These are phyloP conservation scores for Beta macrorhiza DNA, from an alignment of 179 eudicot genomes.

Conservation along the genomic window DNA sequence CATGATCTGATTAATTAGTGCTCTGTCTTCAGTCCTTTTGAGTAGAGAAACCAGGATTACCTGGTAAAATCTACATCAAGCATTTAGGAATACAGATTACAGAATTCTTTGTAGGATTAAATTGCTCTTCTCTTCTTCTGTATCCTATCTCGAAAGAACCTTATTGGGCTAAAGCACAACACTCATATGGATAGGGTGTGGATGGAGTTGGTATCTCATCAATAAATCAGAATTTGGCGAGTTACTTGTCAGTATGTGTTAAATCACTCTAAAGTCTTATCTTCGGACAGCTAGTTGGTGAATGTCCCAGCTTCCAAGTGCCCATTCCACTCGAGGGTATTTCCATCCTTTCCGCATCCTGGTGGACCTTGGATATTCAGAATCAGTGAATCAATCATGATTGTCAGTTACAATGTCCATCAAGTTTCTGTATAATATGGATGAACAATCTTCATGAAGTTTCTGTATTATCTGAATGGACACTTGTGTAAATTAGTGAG, in stretches of 20 bases:
- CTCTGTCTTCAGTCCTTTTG: background rate
- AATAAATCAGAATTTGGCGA: background rate
- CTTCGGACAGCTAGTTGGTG: background rate
- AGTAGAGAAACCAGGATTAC: background rate
- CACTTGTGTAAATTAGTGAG: too few species aligned
- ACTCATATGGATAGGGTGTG: background rate
- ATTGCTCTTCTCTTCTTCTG: background rate
- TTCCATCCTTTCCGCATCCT: background rate
- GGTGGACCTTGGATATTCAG: background rate
- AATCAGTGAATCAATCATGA: background rate
- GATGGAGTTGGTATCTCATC: background rate
- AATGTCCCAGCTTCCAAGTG: background rate
- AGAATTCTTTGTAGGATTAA: background rate
- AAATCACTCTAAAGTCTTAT: background rate
- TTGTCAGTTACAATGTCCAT: background rate
- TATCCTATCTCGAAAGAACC: background rate
- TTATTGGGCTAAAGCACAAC: background rate
- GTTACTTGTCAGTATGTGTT: background rate
- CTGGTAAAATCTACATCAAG: background rate
- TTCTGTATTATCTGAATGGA: too few species aligned
- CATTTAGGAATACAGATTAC: background rate
- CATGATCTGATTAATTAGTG: background rate
- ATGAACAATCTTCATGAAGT: background rate
- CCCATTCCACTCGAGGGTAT: background rate
- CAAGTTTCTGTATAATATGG: background rate